Base-by-base conservation (phyloP, 2,329 filamentous ascomycete genomes). In the Xylaria sp. region DNA sequence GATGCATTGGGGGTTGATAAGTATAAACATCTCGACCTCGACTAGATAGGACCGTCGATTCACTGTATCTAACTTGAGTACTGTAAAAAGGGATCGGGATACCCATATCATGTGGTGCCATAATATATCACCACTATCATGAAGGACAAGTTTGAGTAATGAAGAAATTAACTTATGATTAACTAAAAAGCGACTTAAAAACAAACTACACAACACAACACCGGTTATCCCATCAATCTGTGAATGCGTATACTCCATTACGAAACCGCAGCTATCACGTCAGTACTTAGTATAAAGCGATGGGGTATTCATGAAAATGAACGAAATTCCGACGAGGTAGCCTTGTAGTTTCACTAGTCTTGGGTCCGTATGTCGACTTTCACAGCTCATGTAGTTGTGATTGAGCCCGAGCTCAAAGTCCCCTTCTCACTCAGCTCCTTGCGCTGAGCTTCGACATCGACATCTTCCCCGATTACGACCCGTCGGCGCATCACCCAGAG, bases 1-100 rank as follows among this genome's bases (percentile, higher is more conserved):
- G 86, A 90, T 68, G 91, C 91, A 0, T 79, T 97, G 25, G 91
- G 84, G 0, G 81, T 85, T 9, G 81, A 86, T 25, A 86, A 81
- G 74, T 89, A 88, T 70, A 71, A 82, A 69, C 76, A 86, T 10
- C 75, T 89, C 58, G 83, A 85, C 28, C 72, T 86, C 65, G 83
- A 85, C 60, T 84, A 74, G 76, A 46, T 4, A 28, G 5, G 32
- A 9, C 15, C 5, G 4, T 7, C n/a, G 4, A 52, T 30, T 7
- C 3, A 30, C 15, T 30, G 25, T 32, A n/a, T n/a, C 48, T 32
- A 12, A 13, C 23, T 18, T 52, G n/a, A 30, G 1, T 30, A 52
- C 15, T 18, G 36, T 39, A 39, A 18, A 10, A 32, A 32, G 28
- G 48, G 6, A n/a, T 30, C 15, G 4, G 25, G 48, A 30, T 30